A percentile compares a stretch with the other conserved stretches of the same genome.
Evolutionary conservation across 2,329 filamentous ascomycete genomes (phyloP).

Genomic region (Alternaria sp.): DNA sequence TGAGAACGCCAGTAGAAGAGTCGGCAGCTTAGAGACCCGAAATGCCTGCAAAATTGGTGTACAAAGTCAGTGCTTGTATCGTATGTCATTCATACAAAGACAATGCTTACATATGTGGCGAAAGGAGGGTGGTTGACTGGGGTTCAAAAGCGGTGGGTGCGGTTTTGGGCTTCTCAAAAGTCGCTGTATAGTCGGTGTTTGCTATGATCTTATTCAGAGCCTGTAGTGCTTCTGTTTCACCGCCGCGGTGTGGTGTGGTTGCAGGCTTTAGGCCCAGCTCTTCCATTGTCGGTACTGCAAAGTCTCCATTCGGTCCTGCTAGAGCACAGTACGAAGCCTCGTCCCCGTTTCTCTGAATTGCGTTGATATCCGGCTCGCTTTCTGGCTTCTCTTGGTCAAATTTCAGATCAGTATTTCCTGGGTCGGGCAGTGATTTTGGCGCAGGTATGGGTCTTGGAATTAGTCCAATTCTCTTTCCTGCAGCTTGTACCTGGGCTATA

Average conservation of each 20-base stretch:
- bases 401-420: constrained; percentile 67
- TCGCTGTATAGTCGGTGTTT: constrained; percentile 72
- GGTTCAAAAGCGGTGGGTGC: constrained; percentile 77
- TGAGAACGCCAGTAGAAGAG: constrained; percentile 77
- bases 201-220: constrained; percentile 66
- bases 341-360: constrained; percentile 59
- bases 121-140: constrained; percentile 76
- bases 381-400: constrained; percentile 66
- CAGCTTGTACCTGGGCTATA: constrained; percentile 68
- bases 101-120: constrained; percentile 63
- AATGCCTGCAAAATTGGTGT: constrained; percentile 58
- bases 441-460: constrained; percentile 68
- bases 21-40: constrained; percentile 73
- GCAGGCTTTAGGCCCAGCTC: constrained; percentile 71
- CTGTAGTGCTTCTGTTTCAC: constrained; percentile 71
- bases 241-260: constrained; percentile 73
- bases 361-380: constrained; percentile 67
- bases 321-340: constrained; percentile 69
- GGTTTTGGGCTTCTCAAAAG: constrained; percentile 78
- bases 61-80: too few species aligned
- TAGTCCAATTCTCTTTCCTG: constrained; percentile 68
- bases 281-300: constrained; percentile 73
- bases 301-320: constrained; percentile 73
- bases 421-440: constrained; percentile 68
- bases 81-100: too few species aligned